phyloP scores from a whole-genome alignment of 306 rosid genomes.

The Carpinus viminea region DNA sequence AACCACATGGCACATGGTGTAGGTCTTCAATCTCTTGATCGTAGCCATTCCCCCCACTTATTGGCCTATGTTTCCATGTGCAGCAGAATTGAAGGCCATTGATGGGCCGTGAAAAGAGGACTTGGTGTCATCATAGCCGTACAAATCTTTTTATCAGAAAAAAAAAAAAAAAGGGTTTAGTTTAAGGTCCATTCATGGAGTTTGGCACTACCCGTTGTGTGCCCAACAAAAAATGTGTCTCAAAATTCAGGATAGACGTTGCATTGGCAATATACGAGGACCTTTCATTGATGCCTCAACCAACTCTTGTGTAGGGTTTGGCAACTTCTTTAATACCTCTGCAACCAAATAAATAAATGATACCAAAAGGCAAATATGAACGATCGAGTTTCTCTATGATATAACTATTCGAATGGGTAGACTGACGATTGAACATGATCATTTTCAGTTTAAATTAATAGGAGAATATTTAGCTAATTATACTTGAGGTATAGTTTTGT shows the following conservation, averaged over 20 bases:
- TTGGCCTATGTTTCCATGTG: constrained; percentile 35
- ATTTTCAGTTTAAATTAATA: too few species aligned
- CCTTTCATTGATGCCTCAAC: not conserved
- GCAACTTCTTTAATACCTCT: not conserved
- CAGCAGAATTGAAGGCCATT: constrained; percentile 25
- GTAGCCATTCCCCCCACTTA: constrained; percentile 33
- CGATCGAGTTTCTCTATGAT: too few species aligned
- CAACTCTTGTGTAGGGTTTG: not conserved
- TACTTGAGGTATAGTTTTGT: too few species aligned
- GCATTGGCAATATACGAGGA: not conserved
- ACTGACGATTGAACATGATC: too few species aligned
- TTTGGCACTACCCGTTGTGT: not conserved
- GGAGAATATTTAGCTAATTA: too few species aligned
- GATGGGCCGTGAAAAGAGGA: constrained; percentile 20
- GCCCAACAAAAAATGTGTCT: not conserved
- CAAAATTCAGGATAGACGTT: not conserved
- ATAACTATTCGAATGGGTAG: too few species aligned
- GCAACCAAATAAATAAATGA: not conserved
- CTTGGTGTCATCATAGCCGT: constrained; percentile 21
- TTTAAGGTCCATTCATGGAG: not conserved
- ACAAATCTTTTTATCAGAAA: not conserved
- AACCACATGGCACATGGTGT: not conserved
- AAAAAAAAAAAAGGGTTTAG: not conserved
- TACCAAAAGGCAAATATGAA: not conserved
- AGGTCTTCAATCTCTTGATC: not conserved